Evolutionary conservation across 2,329 filamentous ascomycete genomes (phyloP).

Genomic region (Sclerotinia minor): DNA sequence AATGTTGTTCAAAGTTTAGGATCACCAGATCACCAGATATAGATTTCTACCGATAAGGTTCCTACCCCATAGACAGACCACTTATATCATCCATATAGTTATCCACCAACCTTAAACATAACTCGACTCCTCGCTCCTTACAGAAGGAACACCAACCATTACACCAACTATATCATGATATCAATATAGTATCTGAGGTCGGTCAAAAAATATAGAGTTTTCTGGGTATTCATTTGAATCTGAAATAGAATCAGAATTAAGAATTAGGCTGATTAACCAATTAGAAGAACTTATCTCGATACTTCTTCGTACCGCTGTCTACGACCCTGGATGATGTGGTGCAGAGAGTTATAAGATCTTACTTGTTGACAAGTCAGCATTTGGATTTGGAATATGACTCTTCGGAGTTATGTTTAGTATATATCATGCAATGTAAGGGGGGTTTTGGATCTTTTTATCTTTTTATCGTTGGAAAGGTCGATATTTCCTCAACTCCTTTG

Average conservation of each 20-base stretch:
- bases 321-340: not conserved
- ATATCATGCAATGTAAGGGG: not conserved
- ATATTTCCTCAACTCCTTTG: not conserved
- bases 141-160: too few relatives aligned
- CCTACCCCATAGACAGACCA: too few relatives aligned
- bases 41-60: too few relatives aligned
- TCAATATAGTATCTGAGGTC: too few relatives aligned
- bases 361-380: not conserved
- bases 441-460: not conserved
- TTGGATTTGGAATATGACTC: not conserved
- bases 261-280: not conserved
- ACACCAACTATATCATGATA: too few relatives aligned
- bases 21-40: too few relatives aligned
- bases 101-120: too few relatives aligned
- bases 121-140: too few relatives aligned
- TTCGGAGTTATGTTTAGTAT: not conserved
- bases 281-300: not conserved
- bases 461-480: not conserved
- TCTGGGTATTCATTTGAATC: not conserved
- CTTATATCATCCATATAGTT: not conserved
- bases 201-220: not conserved
- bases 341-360: not conserved
- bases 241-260: too few relatives aligned
- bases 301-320: too few relatives aligned
- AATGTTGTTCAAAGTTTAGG: too few relatives aligned